Conservation (phyloP, 192 early-diverging fungal genomes). For the Martensiomyces pterosporus region DNA sequence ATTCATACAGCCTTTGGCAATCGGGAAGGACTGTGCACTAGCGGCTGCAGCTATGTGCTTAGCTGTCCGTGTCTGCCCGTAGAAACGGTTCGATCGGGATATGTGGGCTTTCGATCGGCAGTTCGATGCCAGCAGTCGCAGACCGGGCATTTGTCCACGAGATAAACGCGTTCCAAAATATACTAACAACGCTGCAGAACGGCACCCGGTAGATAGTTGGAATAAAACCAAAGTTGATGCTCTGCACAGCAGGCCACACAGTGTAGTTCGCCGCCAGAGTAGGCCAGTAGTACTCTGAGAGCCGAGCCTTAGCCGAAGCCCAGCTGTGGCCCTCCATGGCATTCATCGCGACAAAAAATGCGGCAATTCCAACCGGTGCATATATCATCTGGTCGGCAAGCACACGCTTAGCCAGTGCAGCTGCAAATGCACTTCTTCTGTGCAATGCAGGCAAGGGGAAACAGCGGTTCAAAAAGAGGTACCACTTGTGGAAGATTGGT, state of each 20-base stretch:
- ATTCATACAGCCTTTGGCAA: too few species aligned
- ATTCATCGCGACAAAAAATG: constrained; percentile 64
- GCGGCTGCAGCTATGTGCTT: too few species aligned
- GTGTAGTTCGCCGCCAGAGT: constrained; percentile 67
- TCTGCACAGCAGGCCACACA: constrained; percentile 71
- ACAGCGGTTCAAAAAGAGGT: constrained; percentile 56
- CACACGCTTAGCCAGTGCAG: constrained; percentile 52
- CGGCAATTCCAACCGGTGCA: constrained; percentile 63
- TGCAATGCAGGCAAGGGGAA: constrained; percentile 51
- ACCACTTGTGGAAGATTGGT: constrained; percentile 68
- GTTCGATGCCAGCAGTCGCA: constrained; percentile 8
- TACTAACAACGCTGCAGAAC: constrained; percentile 64
- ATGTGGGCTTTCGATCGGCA: constrained; percentile 37
- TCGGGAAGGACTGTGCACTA: too few species aligned
- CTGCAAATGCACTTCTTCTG: constrained; percentile 2
- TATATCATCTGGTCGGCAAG: constrained; percentile 60
- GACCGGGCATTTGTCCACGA: constrained; percentile 57
- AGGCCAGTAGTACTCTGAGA: constrained; percentile 55
- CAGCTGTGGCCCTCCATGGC: constrained; percentile 53
- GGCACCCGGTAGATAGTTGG: constrained; percentile 64
- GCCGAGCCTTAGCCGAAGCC: constrained; percentile 54
- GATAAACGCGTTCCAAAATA: constrained; percentile 74
- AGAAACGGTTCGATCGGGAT: constrained; percentile 10
- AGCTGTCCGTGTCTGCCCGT: constrained; percentile 1
- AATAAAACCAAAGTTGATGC: constrained; percentile 67